phyloP scores from a whole-genome alignment of 2,329 filamentous ascomycete genomes.

The Sporothrix pallida region DNA sequence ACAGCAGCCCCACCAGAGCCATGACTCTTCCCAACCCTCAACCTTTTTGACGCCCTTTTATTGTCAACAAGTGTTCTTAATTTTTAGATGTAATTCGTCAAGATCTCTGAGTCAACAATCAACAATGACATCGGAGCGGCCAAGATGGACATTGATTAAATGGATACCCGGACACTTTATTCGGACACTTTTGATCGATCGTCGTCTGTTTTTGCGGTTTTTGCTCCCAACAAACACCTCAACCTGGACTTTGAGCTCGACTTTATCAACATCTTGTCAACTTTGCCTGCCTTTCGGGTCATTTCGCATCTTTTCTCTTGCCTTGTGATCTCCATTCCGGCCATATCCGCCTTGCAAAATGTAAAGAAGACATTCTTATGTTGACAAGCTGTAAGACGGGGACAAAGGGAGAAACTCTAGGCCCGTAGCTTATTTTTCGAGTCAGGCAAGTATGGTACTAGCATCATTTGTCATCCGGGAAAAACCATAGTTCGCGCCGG shows the following conservation, averaged over 20 bases:
- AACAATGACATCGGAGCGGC: not conserved
- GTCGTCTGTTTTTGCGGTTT: not conserved
- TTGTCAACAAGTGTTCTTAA: not conserved
- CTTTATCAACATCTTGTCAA: too few relatives aligned
- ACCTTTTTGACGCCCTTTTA: not conserved
- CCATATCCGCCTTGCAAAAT: not conserved
- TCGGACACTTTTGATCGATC: not conserved
- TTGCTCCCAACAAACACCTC: conserved; percentile 11
- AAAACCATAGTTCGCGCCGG: too few relatives aligned
- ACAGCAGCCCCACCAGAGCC: not conserved
- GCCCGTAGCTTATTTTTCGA: not conserved
- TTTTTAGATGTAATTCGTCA: too few relatives aligned
- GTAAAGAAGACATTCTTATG: too few relatives aligned
- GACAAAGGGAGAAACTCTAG: not conserved
- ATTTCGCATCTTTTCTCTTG: too few relatives aligned
- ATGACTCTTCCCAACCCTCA: conserved; percentile 7
- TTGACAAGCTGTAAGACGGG: not conserved
- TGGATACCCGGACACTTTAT: too few relatives aligned
- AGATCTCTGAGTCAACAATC: not conserved
- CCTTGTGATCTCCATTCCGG: too few relatives aligned
- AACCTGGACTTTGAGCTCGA: not conserved
- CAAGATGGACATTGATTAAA: not conserved
- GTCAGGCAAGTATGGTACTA: too few relatives aligned
- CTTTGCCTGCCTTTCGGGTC: too few relatives aligned
- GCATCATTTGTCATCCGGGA: too few relatives aligned